These are phyloP conservation scores for Colletotrichum nymphaeae DNA, from an alignment of 2,329 filamentous ascomycete species.

Conservation along the genomic window DNA sequence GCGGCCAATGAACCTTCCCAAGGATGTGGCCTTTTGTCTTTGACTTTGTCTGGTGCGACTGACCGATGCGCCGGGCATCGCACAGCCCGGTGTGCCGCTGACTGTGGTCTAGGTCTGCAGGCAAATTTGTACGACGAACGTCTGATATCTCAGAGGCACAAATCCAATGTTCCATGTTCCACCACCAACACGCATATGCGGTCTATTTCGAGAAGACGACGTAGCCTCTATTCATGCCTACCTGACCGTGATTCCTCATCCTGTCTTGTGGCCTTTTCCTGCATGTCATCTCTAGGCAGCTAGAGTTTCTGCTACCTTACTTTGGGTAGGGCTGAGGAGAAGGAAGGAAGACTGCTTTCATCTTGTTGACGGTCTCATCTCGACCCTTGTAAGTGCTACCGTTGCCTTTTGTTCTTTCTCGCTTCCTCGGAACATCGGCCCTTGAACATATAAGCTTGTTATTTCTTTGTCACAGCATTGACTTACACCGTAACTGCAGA, in stretches of 20 bases:
- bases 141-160: neutral
- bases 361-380: neutral
- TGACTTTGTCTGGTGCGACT: neutral
- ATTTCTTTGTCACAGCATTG: neutral
- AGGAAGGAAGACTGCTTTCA: neutral
- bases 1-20: neutral
- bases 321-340: slow-evolving; percentile 31
- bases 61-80: neutral
- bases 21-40: neutral
- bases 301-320: neutral
- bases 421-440: neutral
- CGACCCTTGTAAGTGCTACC: neutral
- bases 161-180: neutral
- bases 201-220: slow-evolving; percentile 21
- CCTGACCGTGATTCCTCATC: neutral
- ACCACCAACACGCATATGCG: neutral
- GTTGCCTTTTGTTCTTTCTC: neutral
- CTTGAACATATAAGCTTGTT: slow-evolving; percentile 13
- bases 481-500: neutral
- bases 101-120: neutral
- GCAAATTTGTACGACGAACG: neutral
- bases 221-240: neutral
- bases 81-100: slow-evolving; percentile 20
- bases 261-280: neutral
- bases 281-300: slow-evolving; percentile 3